phyloP scores from a whole-genome alignment of 345 rosid genomes.

The Hibiscus trionum region DNA sequence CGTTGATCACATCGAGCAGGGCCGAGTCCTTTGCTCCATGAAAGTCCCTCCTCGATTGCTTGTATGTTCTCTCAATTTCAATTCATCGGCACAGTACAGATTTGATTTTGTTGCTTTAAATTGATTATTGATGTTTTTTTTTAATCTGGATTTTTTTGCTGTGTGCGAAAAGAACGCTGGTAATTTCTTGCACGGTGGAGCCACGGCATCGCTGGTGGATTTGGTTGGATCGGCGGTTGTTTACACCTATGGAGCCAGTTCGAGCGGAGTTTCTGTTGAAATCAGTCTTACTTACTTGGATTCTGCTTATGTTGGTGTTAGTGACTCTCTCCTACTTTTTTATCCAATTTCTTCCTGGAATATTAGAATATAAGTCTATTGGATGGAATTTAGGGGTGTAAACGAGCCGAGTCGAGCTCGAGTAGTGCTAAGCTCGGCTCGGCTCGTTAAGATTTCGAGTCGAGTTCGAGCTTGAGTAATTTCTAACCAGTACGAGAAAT shows the following conservation, averaged over 20 bases:
- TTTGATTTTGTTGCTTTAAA: background rate
- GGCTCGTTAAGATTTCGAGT: too few species aligned
- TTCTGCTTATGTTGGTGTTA: slow-evolving; percentile 66
- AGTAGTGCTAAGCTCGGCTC: too few species aligned
- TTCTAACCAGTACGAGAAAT: too few species aligned
- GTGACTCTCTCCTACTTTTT: slow-evolving; percentile 2
- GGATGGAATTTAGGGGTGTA: too few species aligned
- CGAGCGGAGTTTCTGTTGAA: slow-evolving; percentile 73
- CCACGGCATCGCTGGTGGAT: slow-evolving; percentile 83
- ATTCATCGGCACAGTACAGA: background rate
- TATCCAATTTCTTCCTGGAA: background rate
- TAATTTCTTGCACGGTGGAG: slow-evolving; percentile 93
- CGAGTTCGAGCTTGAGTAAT: too few species aligned
- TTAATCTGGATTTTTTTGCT: background rate
- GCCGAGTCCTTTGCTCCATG: slow-evolving; percentile 76
- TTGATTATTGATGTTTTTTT: slow-evolving; percentile 8
- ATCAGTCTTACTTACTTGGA: slow-evolving; percentile 83
- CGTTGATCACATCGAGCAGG: slow-evolving; percentile 31
- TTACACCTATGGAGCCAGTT: slow-evolving; percentile 38
- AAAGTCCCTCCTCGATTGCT: slow-evolving; percentile 73
- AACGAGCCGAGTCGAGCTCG: too few species aligned
- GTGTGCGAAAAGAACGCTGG: slow-evolving; percentile 51
- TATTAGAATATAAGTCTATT: background rate
- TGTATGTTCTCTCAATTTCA: slow-evolving; percentile 26
- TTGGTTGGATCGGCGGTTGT: slow-evolving; percentile 73